phyloP scores from a whole-genome alignment of 2,329 filamentous ascomycete genomes.

The Penicillium sp. region DNA sequence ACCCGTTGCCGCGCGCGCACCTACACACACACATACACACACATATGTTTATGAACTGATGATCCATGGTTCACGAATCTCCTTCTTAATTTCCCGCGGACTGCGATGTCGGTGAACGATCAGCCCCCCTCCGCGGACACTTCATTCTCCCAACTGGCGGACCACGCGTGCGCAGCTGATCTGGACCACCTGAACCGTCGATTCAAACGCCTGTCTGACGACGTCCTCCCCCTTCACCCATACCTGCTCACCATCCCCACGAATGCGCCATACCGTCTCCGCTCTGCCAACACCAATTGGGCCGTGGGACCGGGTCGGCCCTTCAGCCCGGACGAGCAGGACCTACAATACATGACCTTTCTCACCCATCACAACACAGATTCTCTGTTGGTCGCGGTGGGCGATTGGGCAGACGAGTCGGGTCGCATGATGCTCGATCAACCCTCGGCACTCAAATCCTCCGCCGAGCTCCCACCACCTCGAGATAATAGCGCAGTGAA shows the following conservation, averaged over 20 bases:
- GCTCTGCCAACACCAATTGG: slow-evolving; percentile 43
- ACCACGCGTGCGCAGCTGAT: slow-evolving; percentile 18
- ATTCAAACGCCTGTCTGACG: slow-evolving; percentile 36
- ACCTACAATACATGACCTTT: slow-evolving; percentile 58
- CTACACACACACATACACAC: neutral
- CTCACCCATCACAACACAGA: slow-evolving; percentile 53
- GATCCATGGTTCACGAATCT: slow-evolving; percentile 11
- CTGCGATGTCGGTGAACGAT: slow-evolving; percentile 39
- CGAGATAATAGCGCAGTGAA: slow-evolving; percentile 39
- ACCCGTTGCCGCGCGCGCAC: slow-evolving; percentile 1
- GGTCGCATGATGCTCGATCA: slow-evolving; percentile 42
- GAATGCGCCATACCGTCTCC: slow-evolving; percentile 42
- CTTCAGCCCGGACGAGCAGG: slow-evolving; percentile 51
- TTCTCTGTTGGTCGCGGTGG: slow-evolving; percentile 47
- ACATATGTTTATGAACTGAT: neutral
- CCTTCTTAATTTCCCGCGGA: slow-evolving; percentile 17
- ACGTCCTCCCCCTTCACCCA: slow-evolving; percentile 40
- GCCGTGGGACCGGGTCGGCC: slow-evolving; percentile 45
- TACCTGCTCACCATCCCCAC: slow-evolving; percentile 44
- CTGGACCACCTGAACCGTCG: slow-evolving; percentile 30
- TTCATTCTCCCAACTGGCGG: slow-evolving; percentile 20
- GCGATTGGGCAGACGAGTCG: slow-evolving; percentile 49
- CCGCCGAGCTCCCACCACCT: slow-evolving; percentile 40
- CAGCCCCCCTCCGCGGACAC: slow-evolving; percentile 24
- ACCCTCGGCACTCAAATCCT: slow-evolving; percentile 33